phyloP scores from a whole-genome alignment of 768 basidiomycete genomes.

The Termitomyces sp. region DNA sequence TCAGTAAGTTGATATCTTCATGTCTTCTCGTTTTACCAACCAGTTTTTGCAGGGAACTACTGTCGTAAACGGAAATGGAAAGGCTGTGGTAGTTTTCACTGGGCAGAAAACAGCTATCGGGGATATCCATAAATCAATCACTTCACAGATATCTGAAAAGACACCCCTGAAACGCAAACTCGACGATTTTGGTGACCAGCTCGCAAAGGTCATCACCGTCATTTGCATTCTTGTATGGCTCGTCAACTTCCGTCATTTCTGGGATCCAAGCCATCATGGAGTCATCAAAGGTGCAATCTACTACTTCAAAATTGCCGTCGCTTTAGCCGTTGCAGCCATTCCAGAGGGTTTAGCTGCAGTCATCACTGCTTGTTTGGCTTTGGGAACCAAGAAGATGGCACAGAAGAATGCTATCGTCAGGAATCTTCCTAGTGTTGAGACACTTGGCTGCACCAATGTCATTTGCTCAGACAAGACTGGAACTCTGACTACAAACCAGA shows the following conservation, averaged over 20 bases:
- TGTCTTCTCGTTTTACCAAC: neutral
- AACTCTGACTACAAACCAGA: conserved; percentile 93
- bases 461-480: conserved; percentile 99
- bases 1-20: conserved; percentile 47
- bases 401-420: conserved; percentile 98
- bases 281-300: conserved; percentile 92
- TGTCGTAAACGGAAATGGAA: conserved; percentile 89
- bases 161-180: conserved; percentile 96
- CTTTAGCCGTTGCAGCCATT: conserved; percentile 97
- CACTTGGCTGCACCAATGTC: conserved; percentile 95
- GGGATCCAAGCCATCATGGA: conserved; percentile 91
- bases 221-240: conserved; percentile 98
- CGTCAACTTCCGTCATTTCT: conserved; percentile 94
- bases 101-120: conserved; percentile 90
- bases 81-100: conserved; percentile 84
- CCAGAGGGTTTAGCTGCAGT: conserved; percentile 98
- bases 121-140: conserved; percentile 95
- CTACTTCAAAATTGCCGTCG: conserved; percentile 99
- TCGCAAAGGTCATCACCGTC: conserved; percentile 96
- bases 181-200: conserved; percentile 96
- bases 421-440: conserved; percentile 95
- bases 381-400: conserved; percentile 99
- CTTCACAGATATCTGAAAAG: conserved; percentile 90
- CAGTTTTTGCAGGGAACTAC: conserved; percentile 72
- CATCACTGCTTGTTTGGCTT: conserved; percentile 93